A percentile compares a stretch with the other conserved stretches of the same genome.
Evolutionary conservation across 148 eudicot species (phyloP).

Genomic region (Rhododendron ferrugineum): DNA sequence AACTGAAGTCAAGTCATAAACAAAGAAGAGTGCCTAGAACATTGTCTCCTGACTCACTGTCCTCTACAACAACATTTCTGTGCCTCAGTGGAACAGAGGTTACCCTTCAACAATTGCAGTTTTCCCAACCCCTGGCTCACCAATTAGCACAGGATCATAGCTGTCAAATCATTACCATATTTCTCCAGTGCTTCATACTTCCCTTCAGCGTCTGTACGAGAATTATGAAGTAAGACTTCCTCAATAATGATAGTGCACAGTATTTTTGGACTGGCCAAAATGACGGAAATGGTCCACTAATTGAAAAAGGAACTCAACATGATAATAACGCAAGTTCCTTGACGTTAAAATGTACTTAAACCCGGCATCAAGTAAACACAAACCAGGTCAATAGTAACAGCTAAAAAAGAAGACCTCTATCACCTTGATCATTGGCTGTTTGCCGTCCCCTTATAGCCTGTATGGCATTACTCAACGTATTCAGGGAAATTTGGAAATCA

Average conservation of each 20-base stretch:
- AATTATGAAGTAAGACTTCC: neutral
- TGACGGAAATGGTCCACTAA: neutral
- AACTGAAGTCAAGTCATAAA: neutral
- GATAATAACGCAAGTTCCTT: neutral
- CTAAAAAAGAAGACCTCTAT: neutral
- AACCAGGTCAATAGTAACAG: neutral
- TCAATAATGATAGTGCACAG: neutral
- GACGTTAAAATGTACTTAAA: neutral
- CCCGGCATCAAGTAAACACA: neutral
- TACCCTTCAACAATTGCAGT: conserved; percentile 98
- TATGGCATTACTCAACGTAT: conserved; percentile 51
- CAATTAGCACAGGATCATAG: conserved; percentile 89
- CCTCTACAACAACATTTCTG: neutral
- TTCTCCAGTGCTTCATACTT: conserved; percentile 90
- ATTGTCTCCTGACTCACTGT: neutral
- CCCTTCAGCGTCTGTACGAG: conserved; percentile 72
- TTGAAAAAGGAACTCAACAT: neutral
- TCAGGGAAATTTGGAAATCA: conserved; percentile 62
- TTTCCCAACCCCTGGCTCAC: conserved; percentile 98
- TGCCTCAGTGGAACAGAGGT: conserved; percentile 6
- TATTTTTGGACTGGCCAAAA: neutral
- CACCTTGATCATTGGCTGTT: conserved; percentile 87
- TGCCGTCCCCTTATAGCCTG: conserved; percentile 76
- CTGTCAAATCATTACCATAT: conserved; percentile 90
- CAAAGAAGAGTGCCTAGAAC: neutral